phyloP scores from a whole-genome alignment of 495 filamentous ascomycete genomes.

The Mycothermus thermophilus region DNA sequence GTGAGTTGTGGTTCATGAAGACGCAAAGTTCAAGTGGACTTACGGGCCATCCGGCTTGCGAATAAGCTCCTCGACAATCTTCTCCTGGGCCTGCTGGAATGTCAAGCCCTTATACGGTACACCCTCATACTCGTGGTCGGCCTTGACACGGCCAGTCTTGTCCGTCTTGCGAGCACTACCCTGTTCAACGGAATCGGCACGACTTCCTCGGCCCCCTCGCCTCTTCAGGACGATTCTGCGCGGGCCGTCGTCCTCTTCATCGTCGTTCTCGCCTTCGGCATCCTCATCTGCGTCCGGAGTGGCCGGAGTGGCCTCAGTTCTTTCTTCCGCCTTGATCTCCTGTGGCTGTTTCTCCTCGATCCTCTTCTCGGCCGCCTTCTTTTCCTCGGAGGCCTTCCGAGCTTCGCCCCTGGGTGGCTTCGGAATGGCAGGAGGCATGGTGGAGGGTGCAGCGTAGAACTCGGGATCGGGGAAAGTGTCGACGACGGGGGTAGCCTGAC shows the following conservation, averaged over 20 bases:
- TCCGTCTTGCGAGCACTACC: slow-evolving; percentile 9
- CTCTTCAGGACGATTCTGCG: slow-evolving; percentile 21
- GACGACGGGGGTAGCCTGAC: slow-evolving; percentile 50
- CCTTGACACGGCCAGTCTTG: slow-evolving; percentile 17
- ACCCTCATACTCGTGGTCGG: slow-evolving; percentile 39
- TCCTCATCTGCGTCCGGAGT: too few species aligned
- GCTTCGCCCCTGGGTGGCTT: slow-evolving; percentile 8
- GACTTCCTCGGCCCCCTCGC: slow-evolving; percentile 6
- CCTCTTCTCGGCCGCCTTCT: too few species aligned
- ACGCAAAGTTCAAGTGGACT: slow-evolving; percentile 11
- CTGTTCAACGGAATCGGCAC: slow-evolving; percentile 4
- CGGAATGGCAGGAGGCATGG: background rate
- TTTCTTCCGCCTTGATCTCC: slow-evolving; percentile 14
- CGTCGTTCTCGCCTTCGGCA: slow-evolving; percentile 18
- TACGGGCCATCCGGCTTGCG: slow-evolving; percentile 47
- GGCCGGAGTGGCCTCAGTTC: too few species aligned
- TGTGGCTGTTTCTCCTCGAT: too few species aligned
- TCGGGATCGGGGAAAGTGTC: too few species aligned
- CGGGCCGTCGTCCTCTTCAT: slow-evolving; percentile 18
- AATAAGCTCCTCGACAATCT: slow-evolving; percentile 56
- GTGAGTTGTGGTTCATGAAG: slow-evolving; percentile 7
- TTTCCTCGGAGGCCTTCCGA: slow-evolving; percentile 8
- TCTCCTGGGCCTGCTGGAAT: slow-evolving; percentile 71
- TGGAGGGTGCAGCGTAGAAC: too few species aligned
- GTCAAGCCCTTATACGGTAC: slow-evolving; percentile 46